Evolutionary conservation across 768 basidiomycete genomes (phyloP).

Genomic region (Mycena indigotica): DNA sequence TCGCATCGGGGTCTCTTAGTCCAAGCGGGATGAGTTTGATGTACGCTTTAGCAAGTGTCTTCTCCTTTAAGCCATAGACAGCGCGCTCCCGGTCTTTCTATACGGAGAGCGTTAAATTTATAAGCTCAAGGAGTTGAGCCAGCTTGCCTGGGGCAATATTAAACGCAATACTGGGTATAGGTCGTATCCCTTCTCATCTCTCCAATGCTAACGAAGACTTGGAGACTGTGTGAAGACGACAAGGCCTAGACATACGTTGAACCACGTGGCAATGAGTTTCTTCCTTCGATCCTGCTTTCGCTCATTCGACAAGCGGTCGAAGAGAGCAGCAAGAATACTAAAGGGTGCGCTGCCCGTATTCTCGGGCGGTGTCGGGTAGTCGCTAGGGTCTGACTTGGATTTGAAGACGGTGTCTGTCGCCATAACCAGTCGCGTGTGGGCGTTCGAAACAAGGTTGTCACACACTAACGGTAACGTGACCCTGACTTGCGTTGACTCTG

Average conservation of each 20-base stretch:
- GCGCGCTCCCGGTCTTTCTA: slow-evolving; percentile 94
- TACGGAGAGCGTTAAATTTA: not conserved
- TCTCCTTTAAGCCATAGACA: slow-evolving; percentile 94
- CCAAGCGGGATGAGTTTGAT: slow-evolving; percentile 88
- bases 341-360: slow-evolving; percentile 74
- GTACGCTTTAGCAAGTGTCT: slow-evolving; percentile 89
- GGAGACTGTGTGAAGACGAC: slow-evolving; percentile 1
- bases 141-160: slow-evolving; percentile 81
- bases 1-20: slow-evolving; percentile 75
- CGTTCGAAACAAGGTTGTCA: no score
- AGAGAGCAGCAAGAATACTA: slow-evolving; percentile 65
- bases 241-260: slow-evolving; percentile 57
- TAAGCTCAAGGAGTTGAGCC: slow-evolving; percentile 6
- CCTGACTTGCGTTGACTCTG: slow-evolving; percentile 1
- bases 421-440: slow-evolving; percentile 6
- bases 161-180: slow-evolving; percentile 89
- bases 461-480: slow-evolving; percentile 2
- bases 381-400: slow-evolving; percentile 40
- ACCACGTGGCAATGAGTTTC: slow-evolving; percentile 75
- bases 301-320: slow-evolving; percentile 73
- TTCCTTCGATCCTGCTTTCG: slow-evolving; percentile 73
- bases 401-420: no score
- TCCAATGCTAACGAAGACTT: slow-evolving; percentile 66
- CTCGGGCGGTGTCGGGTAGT: slow-evolving; percentile 59
- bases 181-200: slow-evolving; percentile 82